Conservation (phyloP, 2,329 filamentous ascomycete genomes). For the Penicillium sp. region DNA sequence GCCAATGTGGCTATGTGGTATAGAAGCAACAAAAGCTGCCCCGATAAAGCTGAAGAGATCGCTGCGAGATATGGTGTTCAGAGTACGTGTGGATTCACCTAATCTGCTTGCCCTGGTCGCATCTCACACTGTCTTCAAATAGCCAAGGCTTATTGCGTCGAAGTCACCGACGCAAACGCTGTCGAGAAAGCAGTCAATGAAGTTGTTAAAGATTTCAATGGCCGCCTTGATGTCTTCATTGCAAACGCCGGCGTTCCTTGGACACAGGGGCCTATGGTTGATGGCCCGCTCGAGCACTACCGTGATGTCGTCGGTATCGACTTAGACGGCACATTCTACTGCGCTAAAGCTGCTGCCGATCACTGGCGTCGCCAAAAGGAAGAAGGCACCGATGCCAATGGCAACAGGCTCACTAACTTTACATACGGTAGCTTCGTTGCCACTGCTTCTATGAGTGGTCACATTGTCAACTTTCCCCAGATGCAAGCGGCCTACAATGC, state of each 20-base stretch:
- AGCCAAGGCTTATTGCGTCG: slow-evolving; percentile 54
- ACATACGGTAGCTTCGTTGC: slow-evolving; percentile 71
- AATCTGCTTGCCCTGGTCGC: neutral
- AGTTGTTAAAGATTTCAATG: slow-evolving; percentile 65
- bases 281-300: slow-evolving; percentile 66
- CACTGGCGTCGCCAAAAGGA: slow-evolving; percentile 72
- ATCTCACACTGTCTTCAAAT: slow-evolving; percentile 8
- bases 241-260: slow-evolving; percentile 78
- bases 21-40: slow-evolving; percentile 67
- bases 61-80: slow-evolving; percentile 68
- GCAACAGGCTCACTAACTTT: slow-evolving; percentile 63
- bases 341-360: slow-evolving; percentile 67
- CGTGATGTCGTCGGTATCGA: slow-evolving; percentile 70
- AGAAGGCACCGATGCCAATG: slow-evolving; percentile 65
- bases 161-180: slow-evolving; percentile 46
- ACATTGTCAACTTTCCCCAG: slow-evolving; percentile 77
- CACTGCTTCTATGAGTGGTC: slow-evolving; percentile 76
- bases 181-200: slow-evolving; percentile 46
- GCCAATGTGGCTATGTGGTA: slow-evolving; percentile 75
- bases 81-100: slow-evolving; percentile 32
- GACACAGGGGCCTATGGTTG: slow-evolving; percentile 68
- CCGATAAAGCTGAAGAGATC: slow-evolving; percentile 64
- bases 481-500: slow-evolving; percentile 73
- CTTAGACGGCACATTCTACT: slow-evolving; percentile 77
- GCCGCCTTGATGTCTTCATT: slow-evolving; percentile 75